Conservation (phyloP, 108 stramenopile genomes). For the Ochromonas danica region DNA sequence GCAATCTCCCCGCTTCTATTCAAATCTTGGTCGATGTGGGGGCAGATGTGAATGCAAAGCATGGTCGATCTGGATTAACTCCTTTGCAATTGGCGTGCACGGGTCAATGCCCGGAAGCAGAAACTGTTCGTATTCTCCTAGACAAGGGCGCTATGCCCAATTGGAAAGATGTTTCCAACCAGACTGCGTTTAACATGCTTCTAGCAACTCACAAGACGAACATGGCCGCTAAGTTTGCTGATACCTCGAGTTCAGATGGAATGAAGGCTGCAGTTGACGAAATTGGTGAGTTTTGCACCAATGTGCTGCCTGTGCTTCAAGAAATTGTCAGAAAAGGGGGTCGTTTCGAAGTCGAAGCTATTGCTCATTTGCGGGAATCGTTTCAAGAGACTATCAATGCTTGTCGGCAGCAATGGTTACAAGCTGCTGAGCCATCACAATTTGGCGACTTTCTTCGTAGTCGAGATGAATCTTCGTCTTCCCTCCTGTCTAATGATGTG, state of each 20-base stretch:
- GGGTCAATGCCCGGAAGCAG: neutral
- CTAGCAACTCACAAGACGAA: constrained; percentile 1
- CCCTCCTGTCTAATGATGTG: neutral
- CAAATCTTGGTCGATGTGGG: constrained; percentile 9
- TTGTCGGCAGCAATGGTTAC: neutral
- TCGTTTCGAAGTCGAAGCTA: neutral
- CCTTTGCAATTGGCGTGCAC: constrained; percentile 33
- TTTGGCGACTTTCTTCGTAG: neutral
- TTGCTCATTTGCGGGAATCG: neutral
- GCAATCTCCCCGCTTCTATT: neutral
- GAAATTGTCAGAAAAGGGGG: constrained; percentile 34
- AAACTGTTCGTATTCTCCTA: constrained; percentile 20
- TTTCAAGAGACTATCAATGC: neutral
- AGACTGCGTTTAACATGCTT: constrained; percentile 20
- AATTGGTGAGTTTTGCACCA: neutral
- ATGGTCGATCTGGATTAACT: constrained; percentile 34
- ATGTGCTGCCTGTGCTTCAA: neutral
- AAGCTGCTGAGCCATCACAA: neutral
- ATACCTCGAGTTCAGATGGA: neutral
- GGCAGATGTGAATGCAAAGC: constrained; percentile 34
- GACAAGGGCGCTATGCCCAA: constrained; percentile 31
- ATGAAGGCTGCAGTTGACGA: neutral
- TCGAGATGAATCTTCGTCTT: neutral
- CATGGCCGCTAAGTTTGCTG: neutral
- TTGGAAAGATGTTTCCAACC: constrained; percentile 20